Conservation (phyloP, 2,329 filamentous ascomycete genomes). For the Alternaria sp. region DNA sequence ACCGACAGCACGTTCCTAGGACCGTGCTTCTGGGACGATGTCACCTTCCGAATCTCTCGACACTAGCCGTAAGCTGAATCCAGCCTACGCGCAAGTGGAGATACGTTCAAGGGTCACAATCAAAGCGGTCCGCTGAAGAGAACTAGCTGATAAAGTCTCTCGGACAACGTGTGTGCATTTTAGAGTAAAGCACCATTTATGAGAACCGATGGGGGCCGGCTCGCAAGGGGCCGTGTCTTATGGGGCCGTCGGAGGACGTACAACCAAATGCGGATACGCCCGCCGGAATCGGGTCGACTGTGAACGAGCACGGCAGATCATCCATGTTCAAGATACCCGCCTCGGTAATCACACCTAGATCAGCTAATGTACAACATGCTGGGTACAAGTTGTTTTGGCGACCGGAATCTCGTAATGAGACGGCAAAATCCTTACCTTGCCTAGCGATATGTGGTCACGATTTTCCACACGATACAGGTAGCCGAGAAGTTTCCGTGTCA, state of each 20-base stretch:
- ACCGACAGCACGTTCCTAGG: conserved; percentile 3
- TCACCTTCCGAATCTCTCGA: conserved; percentile 11
- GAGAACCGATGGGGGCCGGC: not conserved
- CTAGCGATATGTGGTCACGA: not conserved
- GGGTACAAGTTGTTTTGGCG: conserved; percentile 1
- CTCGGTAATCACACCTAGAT: not conserved
- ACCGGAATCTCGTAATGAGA: not conserved
- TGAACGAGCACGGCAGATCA: conserved; percentile 4
- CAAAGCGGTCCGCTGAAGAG: not conserved
- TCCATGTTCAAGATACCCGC: conserved; percentile 4
- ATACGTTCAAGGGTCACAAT: not conserved
- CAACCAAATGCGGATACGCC: conserved; percentile 10
- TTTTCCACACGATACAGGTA: not conserved
- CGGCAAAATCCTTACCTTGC: not conserved
- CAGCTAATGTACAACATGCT: conserved; percentile 2
- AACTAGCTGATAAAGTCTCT: not conserved
- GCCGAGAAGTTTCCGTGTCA: conserved; percentile 8
- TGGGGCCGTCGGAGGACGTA: conserved; percentile 4
- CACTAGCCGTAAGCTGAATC: not conserved
- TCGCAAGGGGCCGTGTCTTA: not conserved
- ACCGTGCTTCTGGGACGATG: conserved; percentile 6
- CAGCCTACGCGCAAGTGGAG: not conserved
- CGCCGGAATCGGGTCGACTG: not conserved
- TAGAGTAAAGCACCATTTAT: not conserved
- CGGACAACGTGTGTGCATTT: not conserved